Conservation (phyloP, 345 rosid species). For the Geranium rotundifolium region DNA sequence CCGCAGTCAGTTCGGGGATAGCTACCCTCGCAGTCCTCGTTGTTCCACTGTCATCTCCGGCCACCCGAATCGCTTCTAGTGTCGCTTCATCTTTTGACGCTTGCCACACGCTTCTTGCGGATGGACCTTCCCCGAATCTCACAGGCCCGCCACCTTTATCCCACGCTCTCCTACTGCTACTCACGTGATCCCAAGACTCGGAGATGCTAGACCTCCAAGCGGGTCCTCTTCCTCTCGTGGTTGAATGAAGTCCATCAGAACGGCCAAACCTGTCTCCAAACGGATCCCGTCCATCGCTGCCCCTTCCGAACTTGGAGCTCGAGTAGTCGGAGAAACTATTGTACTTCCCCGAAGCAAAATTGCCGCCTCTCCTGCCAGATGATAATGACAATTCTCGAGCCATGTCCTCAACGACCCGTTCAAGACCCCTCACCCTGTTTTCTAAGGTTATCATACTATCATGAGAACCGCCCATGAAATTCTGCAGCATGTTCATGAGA, state of each 20-base stretch:
- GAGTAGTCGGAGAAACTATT: slow-evolving; percentile 63
- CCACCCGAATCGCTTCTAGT: slow-evolving; percentile 93
- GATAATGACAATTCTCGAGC: slow-evolving; percentile 81
- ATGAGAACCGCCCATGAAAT: slow-evolving; percentile 98
- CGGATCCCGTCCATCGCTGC: too few relatives aligned
- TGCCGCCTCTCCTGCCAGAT: slow-evolving; percentile 59
- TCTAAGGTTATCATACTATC: slow-evolving; percentile 85
- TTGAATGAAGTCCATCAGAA: too few relatives aligned
- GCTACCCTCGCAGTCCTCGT: slow-evolving; percentile 49
- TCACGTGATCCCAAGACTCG: slow-evolving; percentile 2
- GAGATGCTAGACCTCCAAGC: too few relatives aligned
- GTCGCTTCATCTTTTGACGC: slow-evolving; percentile 99
- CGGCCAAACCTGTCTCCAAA: too few relatives aligned
- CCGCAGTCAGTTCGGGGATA: slow-evolving; percentile 69
- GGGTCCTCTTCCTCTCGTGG: too few relatives aligned
- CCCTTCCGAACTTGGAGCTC: slow-evolving; percentile 32
- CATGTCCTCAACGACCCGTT: slow-evolving; percentile 93
- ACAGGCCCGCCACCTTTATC: slow-evolving; percentile 58
- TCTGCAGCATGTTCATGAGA: slow-evolving; percentile 96
- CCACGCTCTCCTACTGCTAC: slow-evolving; percentile 80
- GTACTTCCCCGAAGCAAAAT: slow-evolving; percentile 48
- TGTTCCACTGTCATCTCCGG: slow-evolving; percentile 73
- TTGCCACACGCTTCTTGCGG: slow-evolving; percentile 99
- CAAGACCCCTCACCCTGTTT: slow-evolving; percentile 90
- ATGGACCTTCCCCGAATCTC: slow-evolving; percentile 94